Evolutionary conservation across 352 stramenopile species (phyloP), one percentile per base, ranked within the genome.

Genomic region (Pythium chondricola): DNA sequence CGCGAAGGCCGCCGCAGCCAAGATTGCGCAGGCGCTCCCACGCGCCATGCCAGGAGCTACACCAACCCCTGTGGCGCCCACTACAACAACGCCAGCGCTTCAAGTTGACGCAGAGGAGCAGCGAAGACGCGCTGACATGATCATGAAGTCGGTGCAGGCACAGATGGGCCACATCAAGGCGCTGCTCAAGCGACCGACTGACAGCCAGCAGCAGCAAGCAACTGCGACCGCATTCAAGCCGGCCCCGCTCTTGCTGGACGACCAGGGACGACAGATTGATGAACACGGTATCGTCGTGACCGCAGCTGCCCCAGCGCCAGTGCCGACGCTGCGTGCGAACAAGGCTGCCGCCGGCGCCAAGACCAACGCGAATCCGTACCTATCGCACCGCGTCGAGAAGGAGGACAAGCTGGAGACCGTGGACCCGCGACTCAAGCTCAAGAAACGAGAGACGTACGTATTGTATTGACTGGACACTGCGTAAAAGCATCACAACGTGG

Each of bases 121-220:
- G 51, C 56, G 60, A 6, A 57, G 58, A 13, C 67, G 79, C n/a
- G 85, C 73, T 18, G 74, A 91, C 16, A 74, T 87, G 51, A 86
- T 93, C 54, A 72, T 73, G 50, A 83, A 87, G 73, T 91, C 79
- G n/a, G 81, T 88, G 29, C 79, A 89, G 60, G 71, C 81, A 48
- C 79, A 93, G 43, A 89, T 93, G 71, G 79, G 65, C 37, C 71
- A 88, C 50, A 81, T 93, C 33, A 74, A 85, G 49, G 65, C 63
- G 37, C 52, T 91, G 35, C 57, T 86, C 38, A 56, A 67, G 20
- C 83, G 83, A 43, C 71, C 76, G 13, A 64, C 44, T 0, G 48
- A 42, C 4, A 45, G 37, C 16, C 30, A 39, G 8, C 31, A 37
- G 1, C 9, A 26, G 2, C n/a, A n/a, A n/a, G 43, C 50, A 0